Conservation (phyloP, 352 stramenopile species). For the Pythium pyrilobum region DNA sequence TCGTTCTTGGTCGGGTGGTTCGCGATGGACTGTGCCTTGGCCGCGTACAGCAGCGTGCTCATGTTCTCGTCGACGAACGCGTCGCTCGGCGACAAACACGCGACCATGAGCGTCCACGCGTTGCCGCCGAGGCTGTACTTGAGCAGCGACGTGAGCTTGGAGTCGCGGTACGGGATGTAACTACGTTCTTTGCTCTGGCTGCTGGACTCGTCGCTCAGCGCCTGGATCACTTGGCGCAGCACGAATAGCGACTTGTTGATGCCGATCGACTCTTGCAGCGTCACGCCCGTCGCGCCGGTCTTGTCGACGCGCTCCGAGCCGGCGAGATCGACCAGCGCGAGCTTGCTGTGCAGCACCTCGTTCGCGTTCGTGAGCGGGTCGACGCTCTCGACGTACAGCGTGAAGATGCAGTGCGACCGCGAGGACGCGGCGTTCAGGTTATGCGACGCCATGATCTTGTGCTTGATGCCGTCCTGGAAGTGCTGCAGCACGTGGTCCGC, state of each 20-base stretch:
- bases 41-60: conserved; percentile 60
- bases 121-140: conserved; percentile 62
- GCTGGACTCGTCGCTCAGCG: conserved; percentile 34
- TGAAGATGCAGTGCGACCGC: conserved; percentile 51
- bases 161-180: conserved; percentile 61
- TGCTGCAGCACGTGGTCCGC: conserved; percentile 37
- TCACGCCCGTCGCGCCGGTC: conserved; percentile 45
- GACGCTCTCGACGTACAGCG: conserved; percentile 48
- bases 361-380: conserved; percentile 24
- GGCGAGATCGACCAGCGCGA: conserved; percentile 58
- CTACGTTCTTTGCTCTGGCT: conserved; percentile 11
- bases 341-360: conserved; percentile 41
- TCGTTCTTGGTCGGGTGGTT: conserved; percentile 46
- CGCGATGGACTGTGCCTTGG: conserved; percentile 45
- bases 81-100: conserved; percentile 53
- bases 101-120: conserved; percentile 61
- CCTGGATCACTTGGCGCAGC: conserved; percentile 50
- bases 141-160: conserved; percentile 56
- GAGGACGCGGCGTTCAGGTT: conserved; percentile 49
- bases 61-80: conserved; percentile 50
- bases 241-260: conserved; percentile 70
- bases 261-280: conserved; percentile 48
- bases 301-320: conserved; percentile 57
- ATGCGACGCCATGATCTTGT: conserved; percentile 62
- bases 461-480: conserved; percentile 51